Base-by-base conservation (phyloP, 2,329 filamentous ascomycete genomes). In the Cytospora piceae region DNA sequence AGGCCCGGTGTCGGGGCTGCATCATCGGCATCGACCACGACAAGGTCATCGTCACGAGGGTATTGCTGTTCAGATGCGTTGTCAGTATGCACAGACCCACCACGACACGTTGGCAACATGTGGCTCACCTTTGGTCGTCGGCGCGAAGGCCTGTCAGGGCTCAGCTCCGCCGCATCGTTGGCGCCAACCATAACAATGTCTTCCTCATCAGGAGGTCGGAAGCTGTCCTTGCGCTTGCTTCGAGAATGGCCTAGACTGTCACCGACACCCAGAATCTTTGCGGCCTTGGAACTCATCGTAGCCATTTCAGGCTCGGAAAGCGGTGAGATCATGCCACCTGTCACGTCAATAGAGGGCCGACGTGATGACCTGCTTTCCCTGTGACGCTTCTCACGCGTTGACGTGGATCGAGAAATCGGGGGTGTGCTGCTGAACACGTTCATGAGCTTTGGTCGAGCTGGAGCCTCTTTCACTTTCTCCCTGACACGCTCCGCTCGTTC, bases 201-300 rank as follows among this genome's bases (percentile, higher is more conserved):
- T 31, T 85, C 82, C 9, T 86, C 81, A 15, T 80, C 79, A 14
- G 75, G 75, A 20, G 70, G 60, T 29, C 66, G 68, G 57, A n/a
- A 61, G 64, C 52, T 73, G 69, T 81, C 87, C 63, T 84, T 83
- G 37, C 77, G 79, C 68, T 76, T 79, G 68, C 76, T 77, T 53
- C 72, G 73, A 17, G 77, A 75, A 61, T 77, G 78, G 51, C 81
- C 69, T 31, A 68, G 58, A 12, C 73, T 80, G 29, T 85, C 71
- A 80, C 93, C 86, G 4, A 95, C 65, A 8, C 73, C 81, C 29
- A 95, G 87, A 61, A 94, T 78, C 76, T 89, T 93, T 37, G 92
- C 91, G 32, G 92, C 92, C 77, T 96, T 96, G 55, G 87, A 84
- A 9, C 89, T 84, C 73, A 92, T 84, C 60, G 86, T 85, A 3